Conservation (phyloP, 2,329 filamentous ascomycete genomes). For the Thelonectria blattea region DNA sequence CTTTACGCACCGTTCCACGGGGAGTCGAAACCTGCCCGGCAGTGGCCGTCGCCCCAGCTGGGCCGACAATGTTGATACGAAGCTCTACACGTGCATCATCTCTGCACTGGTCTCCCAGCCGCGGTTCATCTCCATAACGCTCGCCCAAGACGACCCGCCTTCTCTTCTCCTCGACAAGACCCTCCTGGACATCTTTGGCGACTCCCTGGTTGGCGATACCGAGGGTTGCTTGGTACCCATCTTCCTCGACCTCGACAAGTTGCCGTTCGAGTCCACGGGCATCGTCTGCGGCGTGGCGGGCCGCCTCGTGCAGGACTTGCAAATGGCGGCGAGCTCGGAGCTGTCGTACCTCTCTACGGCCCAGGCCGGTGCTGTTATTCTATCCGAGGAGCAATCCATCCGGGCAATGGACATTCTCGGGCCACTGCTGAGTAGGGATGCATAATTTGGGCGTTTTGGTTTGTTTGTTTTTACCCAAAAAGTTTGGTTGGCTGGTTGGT, state of each 20-base stretch:
- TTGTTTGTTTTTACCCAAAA: background rate
- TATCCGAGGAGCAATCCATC: conserved; percentile 75
- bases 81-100: conserved; percentile 67
- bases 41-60: conserved; percentile 51
- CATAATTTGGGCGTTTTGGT: conserved; percentile 14
- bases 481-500: background rate
- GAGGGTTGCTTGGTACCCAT: conserved; percentile 81
- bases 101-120: conserved; percentile 67
- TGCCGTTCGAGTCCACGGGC: conserved; percentile 88
- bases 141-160: conserved; percentile 75
- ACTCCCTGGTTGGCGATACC: conserved; percentile 77
- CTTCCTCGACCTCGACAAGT: conserved; percentile 79
- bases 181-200: conserved; percentile 69
- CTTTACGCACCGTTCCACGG: conserved; percentile 46
- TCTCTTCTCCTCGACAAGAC: conserved; percentile 75
- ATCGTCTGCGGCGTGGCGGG: conserved; percentile 95
- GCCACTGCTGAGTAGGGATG: conserved; percentile 52
- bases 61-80: conserved; percentile 67
- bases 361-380: conserved; percentile 85
- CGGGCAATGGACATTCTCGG: conserved; percentile 75
- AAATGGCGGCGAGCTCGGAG: conserved; percentile 65
- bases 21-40: conserved; percentile 47
- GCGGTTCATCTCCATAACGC: conserved; percentile 75
- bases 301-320: conserved; percentile 75
- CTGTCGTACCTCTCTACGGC: conserved; percentile 92